These are phyloP conservation scores for Fonsecaea erecta DNA, from an alignment of 2,329 filamentous ascomycete genomes.

Conservation along the genomic window DNA sequence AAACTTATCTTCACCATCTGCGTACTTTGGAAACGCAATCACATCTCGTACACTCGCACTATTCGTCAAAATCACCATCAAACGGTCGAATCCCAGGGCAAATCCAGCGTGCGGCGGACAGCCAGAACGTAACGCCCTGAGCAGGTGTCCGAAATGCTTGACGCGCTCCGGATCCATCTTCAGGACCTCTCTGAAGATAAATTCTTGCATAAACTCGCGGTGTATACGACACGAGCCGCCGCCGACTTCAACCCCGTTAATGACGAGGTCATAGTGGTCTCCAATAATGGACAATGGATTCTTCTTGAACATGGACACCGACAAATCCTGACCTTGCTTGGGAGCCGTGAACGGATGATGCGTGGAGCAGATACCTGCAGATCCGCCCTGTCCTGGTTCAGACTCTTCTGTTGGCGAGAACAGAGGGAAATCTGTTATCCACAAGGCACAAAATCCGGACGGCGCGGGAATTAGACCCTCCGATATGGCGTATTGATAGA, in stretches of 20 bases:
- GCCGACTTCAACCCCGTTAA: conserved; percentile 93
- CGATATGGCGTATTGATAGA: conserved; percentile 73
- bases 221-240: conserved; percentile 94
- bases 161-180: conserved; percentile 74
- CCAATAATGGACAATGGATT: conserved; percentile 75
- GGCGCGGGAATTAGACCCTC: conserved; percentile 59
- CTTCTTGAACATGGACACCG: conserved; percentile 64
- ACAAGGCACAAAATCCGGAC: conserved; percentile 70
- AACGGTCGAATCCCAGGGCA: conserved; percentile 86
- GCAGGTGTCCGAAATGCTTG: conserved; percentile 81
- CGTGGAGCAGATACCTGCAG: conserved; percentile 79
- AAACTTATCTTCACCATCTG: conserved; percentile 83
- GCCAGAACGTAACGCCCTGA: conserved; percentile 79
- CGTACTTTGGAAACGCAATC: conserved; percentile 95
- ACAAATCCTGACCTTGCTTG: conserved; percentile 70
- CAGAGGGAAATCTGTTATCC: conserved; percentile 89
- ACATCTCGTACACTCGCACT: conserved; percentile 84
- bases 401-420: conserved; percentile 74
- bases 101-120: conserved; percentile 96
- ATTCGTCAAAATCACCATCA: conserved; percentile 79
- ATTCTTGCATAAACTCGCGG: conserved; percentile 78
- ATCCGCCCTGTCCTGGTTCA: conserved; percentile 79
- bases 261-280: conserved; percentile 93
- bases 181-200: conserved; percentile 81
- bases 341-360: conserved; percentile 98